phyloP scores from a whole-genome alignment of 2,329 filamentous ascomycete genomes.

The Sclerotinia subarctica region DNA sequence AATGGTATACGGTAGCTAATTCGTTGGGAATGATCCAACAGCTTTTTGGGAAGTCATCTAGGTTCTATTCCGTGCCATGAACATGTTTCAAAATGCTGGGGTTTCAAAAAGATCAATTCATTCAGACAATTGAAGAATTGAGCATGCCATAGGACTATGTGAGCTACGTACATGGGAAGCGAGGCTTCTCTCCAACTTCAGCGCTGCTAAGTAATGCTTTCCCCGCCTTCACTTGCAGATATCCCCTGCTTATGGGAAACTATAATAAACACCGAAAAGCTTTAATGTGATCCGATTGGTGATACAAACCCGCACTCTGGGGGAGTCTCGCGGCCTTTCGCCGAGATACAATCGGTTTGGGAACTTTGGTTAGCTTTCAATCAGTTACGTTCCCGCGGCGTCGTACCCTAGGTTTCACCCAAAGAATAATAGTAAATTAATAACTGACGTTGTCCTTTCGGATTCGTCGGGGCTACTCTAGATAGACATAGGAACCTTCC shows the following conservation, averaged over 20 bases:
- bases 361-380: not conserved
- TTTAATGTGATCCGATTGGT: slow-evolving; percentile 8
- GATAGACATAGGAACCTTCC: not conserved
- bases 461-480: not conserved
- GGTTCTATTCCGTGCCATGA: not conserved
- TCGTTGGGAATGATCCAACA: not conserved
- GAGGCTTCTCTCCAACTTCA: not conserved
- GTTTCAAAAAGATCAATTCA: not conserved
- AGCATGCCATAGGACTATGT: slow-evolving; percentile 7
- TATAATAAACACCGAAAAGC: slow-evolving; percentile 1
- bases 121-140: not conserved
- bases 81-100: not conserved
- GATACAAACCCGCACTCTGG: not conserved
- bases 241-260: slow-evolving; percentile 4
- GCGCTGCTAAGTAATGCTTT: not conserved
- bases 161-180: slow-evolving; percentile 1
- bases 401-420: slow-evolving; percentile 12
- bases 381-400: not conserved
- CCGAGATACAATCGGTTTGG: slow-evolving; percentile 9
- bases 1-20: not conserved
- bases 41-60: not conserved
- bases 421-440: not conserved
- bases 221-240: slow-evolving; percentile 13
- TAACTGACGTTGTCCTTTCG: not conserved
- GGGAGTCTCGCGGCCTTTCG: not conserved